These are phyloP conservation scores for Aspergillus avenaceus DNA, from an alignment of 495 filamentous ascomycete genomes.

Conservation along the genomic window DNA sequence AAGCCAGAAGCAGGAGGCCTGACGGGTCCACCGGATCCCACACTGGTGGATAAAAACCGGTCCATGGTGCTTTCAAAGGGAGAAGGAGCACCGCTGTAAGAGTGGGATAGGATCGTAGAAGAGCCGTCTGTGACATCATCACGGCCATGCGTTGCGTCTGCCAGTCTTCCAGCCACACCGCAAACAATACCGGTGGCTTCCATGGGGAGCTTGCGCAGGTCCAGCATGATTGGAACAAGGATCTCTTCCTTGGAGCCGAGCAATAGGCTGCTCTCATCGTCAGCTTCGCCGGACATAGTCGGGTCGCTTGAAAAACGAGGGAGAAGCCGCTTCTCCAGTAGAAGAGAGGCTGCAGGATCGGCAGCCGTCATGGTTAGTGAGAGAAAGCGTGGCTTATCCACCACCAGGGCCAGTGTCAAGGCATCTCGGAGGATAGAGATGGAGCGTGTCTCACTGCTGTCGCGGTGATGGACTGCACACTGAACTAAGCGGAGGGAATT, in stretches of 20 bases:
- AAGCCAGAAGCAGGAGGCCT: constrained; percentile 10
- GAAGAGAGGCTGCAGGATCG: constrained; percentile 73
- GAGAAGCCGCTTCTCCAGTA: constrained; percentile 73
- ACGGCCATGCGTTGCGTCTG: constrained; percentile 43
- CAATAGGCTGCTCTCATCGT: constrained; percentile 49
- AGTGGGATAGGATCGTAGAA: constrained; percentile 9
- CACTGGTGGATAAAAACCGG: constrained; percentile 12
- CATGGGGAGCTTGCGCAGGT: constrained; percentile 73
- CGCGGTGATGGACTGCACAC: constrained; percentile 68
- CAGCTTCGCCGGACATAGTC: constrained; percentile 42
- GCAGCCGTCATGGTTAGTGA: constrained; percentile 80
- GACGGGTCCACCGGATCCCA: constrained; percentile 6
- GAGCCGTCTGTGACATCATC: constrained; percentile 10
- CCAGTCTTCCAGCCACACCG: constrained; percentile 78
- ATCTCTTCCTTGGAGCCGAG: constrained; percentile 76
- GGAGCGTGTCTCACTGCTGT: constrained; percentile 41
- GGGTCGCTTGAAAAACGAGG: constrained; percentile 44
- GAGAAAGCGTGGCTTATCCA: constrained; percentile 72
- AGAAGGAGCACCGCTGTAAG: constrained; percentile 8
- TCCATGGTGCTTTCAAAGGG: constrained; percentile 14
- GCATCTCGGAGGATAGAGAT: constrained; percentile 43
- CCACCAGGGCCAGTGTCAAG: constrained; percentile 47
- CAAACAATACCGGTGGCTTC: constrained; percentile 94
- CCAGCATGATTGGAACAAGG: constrained; percentile 85
- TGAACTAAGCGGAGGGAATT: constrained; percentile 68